phyloP scores from a whole-genome alignment of 2,329 filamentous ascomycete genomes.

The Pseudocercospora macadamiae region DNA sequence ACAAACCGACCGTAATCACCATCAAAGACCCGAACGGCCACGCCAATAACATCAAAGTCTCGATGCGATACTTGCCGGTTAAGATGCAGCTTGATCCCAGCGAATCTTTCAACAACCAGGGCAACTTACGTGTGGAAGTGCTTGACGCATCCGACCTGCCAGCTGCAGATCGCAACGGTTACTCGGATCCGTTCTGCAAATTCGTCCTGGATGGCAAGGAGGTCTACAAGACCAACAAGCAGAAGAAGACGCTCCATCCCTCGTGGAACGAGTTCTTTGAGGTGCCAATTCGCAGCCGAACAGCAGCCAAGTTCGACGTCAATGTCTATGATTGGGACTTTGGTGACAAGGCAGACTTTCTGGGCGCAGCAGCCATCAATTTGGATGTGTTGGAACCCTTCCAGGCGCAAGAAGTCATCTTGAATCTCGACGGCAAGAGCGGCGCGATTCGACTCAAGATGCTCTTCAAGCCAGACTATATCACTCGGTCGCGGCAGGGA shows the following conservation, averaged over 20 bases:
- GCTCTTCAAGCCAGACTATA: slow-evolving; percentile 90
- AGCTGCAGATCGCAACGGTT: slow-evolving; percentile 91
- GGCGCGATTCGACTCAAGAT: slow-evolving; percentile 80
- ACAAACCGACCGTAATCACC: slow-evolving; percentile 82
- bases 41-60: slow-evolving; percentile 81
- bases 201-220: slow-evolving; percentile 89
- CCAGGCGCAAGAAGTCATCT: slow-evolving; percentile 71
- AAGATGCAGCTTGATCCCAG: slow-evolving; percentile 91
- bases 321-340: slow-evolving; percentile 96
- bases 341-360: slow-evolving; percentile 86
- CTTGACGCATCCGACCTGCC: slow-evolving; percentile 86
- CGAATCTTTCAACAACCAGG: slow-evolving; percentile 99
- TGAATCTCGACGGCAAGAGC: slow-evolving; percentile 84
- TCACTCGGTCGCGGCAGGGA: slow-evolving; percentile 82
- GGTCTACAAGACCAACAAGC: slow-evolving; percentile 90
- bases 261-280: slow-evolving; percentile 98
- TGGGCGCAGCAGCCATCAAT: slow-evolving; percentile 77
- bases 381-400: slow-evolving; percentile 84
- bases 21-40: slow-evolving; percentile 78
- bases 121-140: slow-evolving; percentile 89
- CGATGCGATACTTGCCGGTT: slow-evolving; percentile 91
- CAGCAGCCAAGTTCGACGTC: slow-evolving; percentile 78
- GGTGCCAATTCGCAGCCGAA: slow-evolving; percentile 77
- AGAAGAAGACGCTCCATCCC: slow-evolving; percentile 95
- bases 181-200: slow-evolving; percentile 95